These are phyloP conservation scores for Calocera cornea DNA, from an alignment of 768 basidiomycete species.

Conservation along the genomic window DNA sequence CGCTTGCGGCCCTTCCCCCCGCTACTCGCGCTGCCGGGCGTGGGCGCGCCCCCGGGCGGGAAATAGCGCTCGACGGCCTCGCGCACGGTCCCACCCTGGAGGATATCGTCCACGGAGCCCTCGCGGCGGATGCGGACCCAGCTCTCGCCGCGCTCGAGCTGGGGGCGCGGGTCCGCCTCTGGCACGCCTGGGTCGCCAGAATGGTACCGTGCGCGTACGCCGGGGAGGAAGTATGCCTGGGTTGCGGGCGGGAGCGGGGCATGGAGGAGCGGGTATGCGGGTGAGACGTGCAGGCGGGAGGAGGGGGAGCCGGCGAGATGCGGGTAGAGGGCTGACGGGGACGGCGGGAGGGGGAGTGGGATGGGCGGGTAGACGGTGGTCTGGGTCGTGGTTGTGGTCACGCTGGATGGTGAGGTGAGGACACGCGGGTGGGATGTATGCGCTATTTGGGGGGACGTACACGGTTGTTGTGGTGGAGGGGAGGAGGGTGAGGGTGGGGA, in stretches of 20 bases:
- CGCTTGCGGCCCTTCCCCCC: conserved; percentile 36
- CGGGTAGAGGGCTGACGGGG: conserved; percentile 22
- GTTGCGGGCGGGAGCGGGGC: conserved; percentile 67
- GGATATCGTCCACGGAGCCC: conserved; percentile 27
- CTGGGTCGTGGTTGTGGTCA: conserved; percentile 83
- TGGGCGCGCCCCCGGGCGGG: not conserved
- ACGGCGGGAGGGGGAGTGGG: conserved; percentile 54
- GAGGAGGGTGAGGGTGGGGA: not conserved
- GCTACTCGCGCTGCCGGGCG: not conserved
- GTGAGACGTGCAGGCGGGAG: not conserved
- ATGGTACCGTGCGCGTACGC: conserved; percentile 35
- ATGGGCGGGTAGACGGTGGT: conserved; percentile 87
- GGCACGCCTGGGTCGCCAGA: conserved; percentile 51
- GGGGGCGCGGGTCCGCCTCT: conserved; percentile 52
- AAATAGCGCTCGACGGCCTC: conserved; percentile 72
- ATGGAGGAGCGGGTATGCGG: conserved; percentile 65
- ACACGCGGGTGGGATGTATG: not conserved
- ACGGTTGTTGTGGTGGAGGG: not conserved
- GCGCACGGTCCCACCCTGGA: conserved; percentile 45
- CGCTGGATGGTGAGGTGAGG: conserved; percentile 31
- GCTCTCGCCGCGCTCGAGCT: conserved; percentile 64
- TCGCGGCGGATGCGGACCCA: conserved; percentile 39
- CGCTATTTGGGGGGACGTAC: not conserved
- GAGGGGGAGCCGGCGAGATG: conserved; percentile 46
- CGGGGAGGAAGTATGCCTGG: conserved; percentile 54